Conservation (phyloP, 2,329 filamentous ascomycete genomes). For the Xylaria sp. region DNA sequence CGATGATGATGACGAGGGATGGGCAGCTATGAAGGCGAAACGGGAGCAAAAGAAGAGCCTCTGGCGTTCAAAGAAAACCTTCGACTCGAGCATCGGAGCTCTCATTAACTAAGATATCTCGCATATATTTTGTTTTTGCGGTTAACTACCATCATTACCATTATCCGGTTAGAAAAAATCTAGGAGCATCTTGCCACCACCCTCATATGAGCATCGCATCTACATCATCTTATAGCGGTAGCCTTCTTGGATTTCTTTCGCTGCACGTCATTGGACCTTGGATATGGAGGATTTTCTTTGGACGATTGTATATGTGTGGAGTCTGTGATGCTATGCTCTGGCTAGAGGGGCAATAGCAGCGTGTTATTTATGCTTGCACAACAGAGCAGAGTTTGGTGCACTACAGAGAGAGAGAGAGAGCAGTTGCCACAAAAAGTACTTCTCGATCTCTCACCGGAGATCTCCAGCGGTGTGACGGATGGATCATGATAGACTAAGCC, state of each 20-base stretch:
- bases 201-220: slow-evolving; percentile 26
- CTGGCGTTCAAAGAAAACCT: slow-evolving; percentile 71
- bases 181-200: slow-evolving; percentile 36
- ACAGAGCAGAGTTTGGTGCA: slow-evolving; percentile 25
- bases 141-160: slow-evolving; percentile 38
- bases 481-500: slow-evolving; percentile 47
- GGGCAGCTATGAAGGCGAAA: slow-evolving; percentile 77
- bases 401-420: slow-evolving; percentile 11
- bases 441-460: slow-evolving; percentile 27
- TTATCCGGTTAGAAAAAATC: slow-evolving; percentile 41
- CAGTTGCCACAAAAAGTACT: slow-evolving; percentile 18
- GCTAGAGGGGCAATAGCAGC: slow-evolving; percentile 14
- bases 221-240: slow-evolving; percentile 30
- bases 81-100: slow-evolving; percentile 60
- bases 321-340: slow-evolving; percentile 19
- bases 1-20: slow-evolving; percentile 74
- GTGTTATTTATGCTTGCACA: slow-evolving; percentile 24
- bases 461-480: slow-evolving; percentile 34
- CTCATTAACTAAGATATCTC: slow-evolving; percentile 55
- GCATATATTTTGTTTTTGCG: slow-evolving; percentile 34
- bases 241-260: slow-evolving; percentile 16
- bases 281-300: slow-evolving; percentile 23
- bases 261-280: slow-evolving; percentile 18
- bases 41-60: slow-evolving; percentile 74
- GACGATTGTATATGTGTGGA: slow-evolving; percentile 36